Evolutionary conservation across 495 filamentous ascomycete species (phyloP).

Genomic region (Penicillium atrosanguineum): DNA sequence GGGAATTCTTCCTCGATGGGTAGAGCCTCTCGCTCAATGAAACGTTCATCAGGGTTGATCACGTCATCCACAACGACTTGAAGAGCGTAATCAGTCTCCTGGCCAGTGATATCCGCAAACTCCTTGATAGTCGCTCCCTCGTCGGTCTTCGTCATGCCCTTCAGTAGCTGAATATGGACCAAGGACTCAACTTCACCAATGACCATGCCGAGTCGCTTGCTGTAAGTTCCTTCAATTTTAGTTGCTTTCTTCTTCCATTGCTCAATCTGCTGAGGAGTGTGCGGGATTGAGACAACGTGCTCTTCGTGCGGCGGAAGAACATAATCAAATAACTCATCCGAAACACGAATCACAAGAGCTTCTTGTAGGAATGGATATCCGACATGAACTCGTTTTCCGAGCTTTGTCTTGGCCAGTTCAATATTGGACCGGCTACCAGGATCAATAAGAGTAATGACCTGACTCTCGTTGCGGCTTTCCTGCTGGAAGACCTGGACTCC

Average conservation of each 20-base stretch:
- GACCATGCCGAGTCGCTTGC: slow-evolving; percentile 82
- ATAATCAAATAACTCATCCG: slow-evolving; percentile 93
- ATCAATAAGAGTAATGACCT: slow-evolving; percentile 81
- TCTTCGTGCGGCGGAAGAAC: slow-evolving; percentile 59
- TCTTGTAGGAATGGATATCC: slow-evolving; percentile 97
- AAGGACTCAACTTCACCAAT: slow-evolving; percentile 85
- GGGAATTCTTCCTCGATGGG: slow-evolving; percentile 94
- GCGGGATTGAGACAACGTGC: slow-evolving; percentile 63
- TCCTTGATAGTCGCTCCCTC: slow-evolving; percentile 91
- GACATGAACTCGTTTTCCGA: slow-evolving; percentile 84
- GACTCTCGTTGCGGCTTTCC: slow-evolving; percentile 94
- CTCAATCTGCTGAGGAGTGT: slow-evolving; percentile 74
- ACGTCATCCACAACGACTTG: slow-evolving; percentile 90
- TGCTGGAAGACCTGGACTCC: slow-evolving; percentile 96
- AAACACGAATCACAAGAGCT: slow-evolving; percentile 82
- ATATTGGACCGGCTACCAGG: slow-evolving; percentile 67
- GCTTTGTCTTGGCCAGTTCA: slow-evolving; percentile 69
- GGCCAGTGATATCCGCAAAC: slow-evolving; percentile 81
- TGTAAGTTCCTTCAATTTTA: slow-evolving; percentile 80
- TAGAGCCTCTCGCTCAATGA: slow-evolving; percentile 81
- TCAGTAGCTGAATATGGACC: slow-evolving; percentile 88
- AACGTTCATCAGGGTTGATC: slow-evolving; percentile 85
- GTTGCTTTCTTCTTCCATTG: slow-evolving; percentile 81
- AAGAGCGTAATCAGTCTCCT: slow-evolving; percentile 88
- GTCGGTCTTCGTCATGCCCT: slow-evolving; percentile 86